Evolutionary conservation across 148 eudicot genomes (phyloP).

Genomic region (Rhododendron mucronatum): DNA sequence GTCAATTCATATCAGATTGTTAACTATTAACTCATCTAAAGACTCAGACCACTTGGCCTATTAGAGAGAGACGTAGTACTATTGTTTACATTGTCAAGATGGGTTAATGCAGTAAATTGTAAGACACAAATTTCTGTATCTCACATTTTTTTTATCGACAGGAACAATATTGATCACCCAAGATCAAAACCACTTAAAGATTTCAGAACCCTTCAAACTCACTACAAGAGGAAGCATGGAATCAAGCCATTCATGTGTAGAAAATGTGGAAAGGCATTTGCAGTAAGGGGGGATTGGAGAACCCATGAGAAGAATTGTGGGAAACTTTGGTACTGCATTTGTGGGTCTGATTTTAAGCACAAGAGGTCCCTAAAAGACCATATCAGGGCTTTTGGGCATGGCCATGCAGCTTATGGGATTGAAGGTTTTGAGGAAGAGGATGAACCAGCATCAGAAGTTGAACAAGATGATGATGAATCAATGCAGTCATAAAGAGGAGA

Average conservation of each 20-base stretch:
- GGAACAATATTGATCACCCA: slow-evolving; percentile 70
- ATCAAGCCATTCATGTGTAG: slow-evolving; percentile 59
- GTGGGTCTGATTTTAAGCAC: slow-evolving; percentile 71
- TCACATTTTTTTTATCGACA: background rate
- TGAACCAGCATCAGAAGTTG: slow-evolving; percentile 55
- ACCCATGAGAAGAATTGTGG: slow-evolving; percentile 76
- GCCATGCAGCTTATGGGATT: slow-evolving; percentile 42
- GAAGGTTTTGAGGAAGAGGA: slow-evolving; percentile 44
- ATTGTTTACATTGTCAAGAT: background rate
- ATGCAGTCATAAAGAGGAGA: slow-evolving; percentile 1
- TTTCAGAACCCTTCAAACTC: slow-evolving; percentile 65
- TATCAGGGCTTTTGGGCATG: slow-evolving; percentile 53
- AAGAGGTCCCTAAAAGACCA: slow-evolving; percentile 66
- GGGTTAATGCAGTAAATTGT: background rate
- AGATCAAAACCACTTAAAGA: slow-evolving; percentile 60
- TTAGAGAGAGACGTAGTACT: background rate
- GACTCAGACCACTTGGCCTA: background rate
- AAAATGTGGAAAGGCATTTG: slow-evolving; percentile 59
- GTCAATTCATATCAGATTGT: background rate
- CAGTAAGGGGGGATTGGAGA: slow-evolving; percentile 72
- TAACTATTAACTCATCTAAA: background rate
- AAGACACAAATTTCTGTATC: background rate
- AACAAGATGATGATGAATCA: slow-evolving; percentile 48
- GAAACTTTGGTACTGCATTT: slow-evolving; percentile 65
- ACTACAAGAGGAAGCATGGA: slow-evolving; percentile 68